Evolutionary conservation across 441 rosid species (phyloP), one percentile per base, ranked within the genome.

Genomic region (Arabidopsis lyrata): DNA sequence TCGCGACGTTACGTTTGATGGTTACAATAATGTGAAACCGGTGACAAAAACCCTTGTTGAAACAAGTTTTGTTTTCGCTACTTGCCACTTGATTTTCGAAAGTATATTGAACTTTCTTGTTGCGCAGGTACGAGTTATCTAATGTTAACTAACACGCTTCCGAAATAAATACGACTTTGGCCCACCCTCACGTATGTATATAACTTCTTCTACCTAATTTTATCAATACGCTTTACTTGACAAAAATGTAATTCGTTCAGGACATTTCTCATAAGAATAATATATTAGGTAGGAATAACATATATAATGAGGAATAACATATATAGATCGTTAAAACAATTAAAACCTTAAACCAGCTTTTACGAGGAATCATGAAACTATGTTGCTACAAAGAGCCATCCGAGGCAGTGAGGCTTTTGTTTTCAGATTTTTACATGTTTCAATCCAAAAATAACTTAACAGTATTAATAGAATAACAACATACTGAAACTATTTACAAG

Each of bases 131-230:
- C 36, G 39, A 35, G 74, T 18, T 18, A 56, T 48, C 48, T 3
- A 34, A 56, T 6, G 47, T 47, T 27, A 27, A n/a, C n/a, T 27
- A 27, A 35, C 14, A 42, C 45, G 64, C 3, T 42, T 57, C n/a
- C 11, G 13, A 68, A 15, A 29, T n/a, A 3, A 29, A 53, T 27
- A 39, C 32, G 41, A 41, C 29, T 42, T 29, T 29, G 41, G 63
- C 64, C 45, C 47, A 59, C 47, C 64, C 53, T 6, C 6, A 68
- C 63, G 48, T 12, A 10, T 20, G 29, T 27, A 45, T 5, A 63
- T 15, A 39, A 27, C 15, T 67, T 54, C 34, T 16, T 68, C 41
- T 16, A 41, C 22, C 52, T 34, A 10, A 50, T 50, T 50, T 50
- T 50, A 3, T 22, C 24, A 20, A 13, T 29, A 8, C 16, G 18